Evolutionary conservation across 2,329 filamentous ascomycete genomes (phyloP).

Genomic region (Fusarium lateritium): DNA sequence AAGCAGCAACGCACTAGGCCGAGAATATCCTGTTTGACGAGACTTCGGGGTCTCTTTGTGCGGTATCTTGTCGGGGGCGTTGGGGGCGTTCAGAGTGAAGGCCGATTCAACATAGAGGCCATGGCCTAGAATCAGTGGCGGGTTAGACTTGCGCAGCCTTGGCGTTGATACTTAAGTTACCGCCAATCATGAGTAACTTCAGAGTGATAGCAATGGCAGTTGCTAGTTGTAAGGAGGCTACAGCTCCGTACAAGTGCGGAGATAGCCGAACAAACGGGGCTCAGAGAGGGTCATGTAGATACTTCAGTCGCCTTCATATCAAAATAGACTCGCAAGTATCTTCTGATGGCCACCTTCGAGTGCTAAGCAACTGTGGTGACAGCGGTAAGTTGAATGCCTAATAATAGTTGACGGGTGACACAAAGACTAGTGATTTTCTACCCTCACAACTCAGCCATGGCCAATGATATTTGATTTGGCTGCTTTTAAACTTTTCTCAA

Average conservation of each 20-base stretch:
- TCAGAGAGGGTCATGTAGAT: not conserved
- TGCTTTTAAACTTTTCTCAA: conserved; percentile 1
- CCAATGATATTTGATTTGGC: conserved; percentile 13
- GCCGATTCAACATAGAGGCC: conserved; percentile 5
- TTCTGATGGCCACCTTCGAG: not conserved
- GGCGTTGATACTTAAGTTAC: not conserved
- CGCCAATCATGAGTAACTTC: not conserved
- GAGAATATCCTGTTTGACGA: not conserved
- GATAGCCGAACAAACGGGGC: not conserved
- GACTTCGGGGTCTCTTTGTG: not conserved
- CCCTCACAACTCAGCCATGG: not conserved
- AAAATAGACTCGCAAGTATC: not conserved
- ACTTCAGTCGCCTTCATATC: not conserved
- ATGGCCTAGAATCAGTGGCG: conserved; percentile 17
- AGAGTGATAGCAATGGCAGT: not conserved
- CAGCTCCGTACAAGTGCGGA: conserved; percentile 18
- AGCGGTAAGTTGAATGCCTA: not conserved
- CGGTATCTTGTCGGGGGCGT: not conserved
- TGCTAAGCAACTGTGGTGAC: not conserved
- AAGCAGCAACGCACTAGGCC: not conserved
- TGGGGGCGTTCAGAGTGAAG: not conserved
- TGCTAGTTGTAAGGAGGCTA: not conserved
- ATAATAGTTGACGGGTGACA: not conserved
- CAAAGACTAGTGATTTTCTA: not conserved
- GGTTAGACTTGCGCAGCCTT: not conserved